phyloP scores from a whole-genome alignment of 257 asterid species.

The Przewalskia tangutica region DNA sequence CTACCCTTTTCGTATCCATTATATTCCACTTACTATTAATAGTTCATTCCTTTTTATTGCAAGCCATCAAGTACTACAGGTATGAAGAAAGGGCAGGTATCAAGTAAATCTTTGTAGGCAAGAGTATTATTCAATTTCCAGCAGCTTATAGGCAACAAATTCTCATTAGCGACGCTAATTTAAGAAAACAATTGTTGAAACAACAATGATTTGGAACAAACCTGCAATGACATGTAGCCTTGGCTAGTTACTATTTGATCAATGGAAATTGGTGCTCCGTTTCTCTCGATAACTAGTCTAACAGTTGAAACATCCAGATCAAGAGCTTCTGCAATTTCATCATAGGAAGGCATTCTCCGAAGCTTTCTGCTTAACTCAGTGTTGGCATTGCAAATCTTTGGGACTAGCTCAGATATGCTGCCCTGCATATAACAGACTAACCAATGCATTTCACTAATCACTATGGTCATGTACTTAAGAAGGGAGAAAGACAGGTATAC shows the following conservation, averaged over 20 bases:
- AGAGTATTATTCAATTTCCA: background rate
- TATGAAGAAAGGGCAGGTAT: background rate
- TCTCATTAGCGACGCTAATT: background rate
- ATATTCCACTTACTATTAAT: background rate
- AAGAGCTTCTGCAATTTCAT: conserved; percentile 42
- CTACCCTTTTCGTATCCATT: background rate
- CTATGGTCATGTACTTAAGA: background rate
- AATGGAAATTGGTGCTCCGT: conserved; percentile 42
- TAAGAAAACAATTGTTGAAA: background rate
- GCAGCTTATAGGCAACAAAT: background rate
- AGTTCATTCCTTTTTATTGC: background rate
- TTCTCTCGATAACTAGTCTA: conserved; percentile 40
- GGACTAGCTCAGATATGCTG: conserved; percentile 41
- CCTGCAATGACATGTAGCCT: conserved; percentile 54
- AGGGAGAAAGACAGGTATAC: background rate
- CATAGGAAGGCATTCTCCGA: conserved; percentile 34
- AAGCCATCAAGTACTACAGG: background rate
- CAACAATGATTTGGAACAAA: conserved; percentile 3
- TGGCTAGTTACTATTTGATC: conserved; percentile 31
- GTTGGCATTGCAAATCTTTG: conserved; percentile 50
- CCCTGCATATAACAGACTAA: conserved; percentile 46
- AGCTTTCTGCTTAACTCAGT: conserved; percentile 32
- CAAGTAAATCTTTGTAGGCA: background rate
- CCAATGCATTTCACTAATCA: conserved; percentile 32
- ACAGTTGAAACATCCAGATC: conserved; percentile 26